Percentiles rank a stretch among this genome's conserved stretches.
Evolutionary conservation across 768 basidiomycete genomes (phyloP).

Genomic region (Naganishia vishniacii): DNA sequence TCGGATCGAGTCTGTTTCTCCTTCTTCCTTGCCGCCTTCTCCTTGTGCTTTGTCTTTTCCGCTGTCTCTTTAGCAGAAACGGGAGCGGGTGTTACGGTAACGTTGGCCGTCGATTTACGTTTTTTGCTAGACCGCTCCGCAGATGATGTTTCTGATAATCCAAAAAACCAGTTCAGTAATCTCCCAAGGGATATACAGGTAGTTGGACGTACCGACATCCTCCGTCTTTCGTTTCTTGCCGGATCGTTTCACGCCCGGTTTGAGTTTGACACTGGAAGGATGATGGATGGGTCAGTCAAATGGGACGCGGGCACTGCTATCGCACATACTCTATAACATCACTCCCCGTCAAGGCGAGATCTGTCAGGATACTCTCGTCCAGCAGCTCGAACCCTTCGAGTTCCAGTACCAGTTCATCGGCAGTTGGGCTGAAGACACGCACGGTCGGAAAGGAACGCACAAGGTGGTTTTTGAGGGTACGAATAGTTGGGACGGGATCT

Average conservation of each 20-base stretch:
- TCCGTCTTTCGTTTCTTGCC: slow-evolving; percentile 10
- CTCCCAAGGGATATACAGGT: neutral
- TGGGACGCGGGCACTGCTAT: neutral
- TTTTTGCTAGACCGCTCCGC: slow-evolving; percentile 8
- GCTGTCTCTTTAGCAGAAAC: neutral
- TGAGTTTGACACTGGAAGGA: slow-evolving; percentile 15
- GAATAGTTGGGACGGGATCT: neutral
- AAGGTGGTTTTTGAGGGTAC: slow-evolving; percentile 15
- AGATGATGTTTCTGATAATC: neutral
- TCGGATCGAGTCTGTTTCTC: too few species aligned
- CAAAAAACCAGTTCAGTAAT: too few species aligned
- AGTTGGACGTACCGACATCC: neutral
- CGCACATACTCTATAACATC: slow-evolving; percentile 25
- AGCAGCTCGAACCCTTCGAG: slow-evolving; percentile 27
- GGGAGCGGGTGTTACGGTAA: neutral
- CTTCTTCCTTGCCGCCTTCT: neutral
- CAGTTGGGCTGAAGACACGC: neutral
- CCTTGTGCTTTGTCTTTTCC: neutral
- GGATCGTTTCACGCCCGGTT: neutral
- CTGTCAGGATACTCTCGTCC: slow-evolving; percentile 13
- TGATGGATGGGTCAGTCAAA: neutral
- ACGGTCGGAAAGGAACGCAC: neutral
- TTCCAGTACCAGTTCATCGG: slow-evolving; percentile 15
- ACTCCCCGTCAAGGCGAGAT: slow-evolving; percentile 9
- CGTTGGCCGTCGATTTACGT: neutral